Conservation (phyloP, 2,329 filamentous ascomycete genomes). For the Xylaria hypoxylon region DNA sequence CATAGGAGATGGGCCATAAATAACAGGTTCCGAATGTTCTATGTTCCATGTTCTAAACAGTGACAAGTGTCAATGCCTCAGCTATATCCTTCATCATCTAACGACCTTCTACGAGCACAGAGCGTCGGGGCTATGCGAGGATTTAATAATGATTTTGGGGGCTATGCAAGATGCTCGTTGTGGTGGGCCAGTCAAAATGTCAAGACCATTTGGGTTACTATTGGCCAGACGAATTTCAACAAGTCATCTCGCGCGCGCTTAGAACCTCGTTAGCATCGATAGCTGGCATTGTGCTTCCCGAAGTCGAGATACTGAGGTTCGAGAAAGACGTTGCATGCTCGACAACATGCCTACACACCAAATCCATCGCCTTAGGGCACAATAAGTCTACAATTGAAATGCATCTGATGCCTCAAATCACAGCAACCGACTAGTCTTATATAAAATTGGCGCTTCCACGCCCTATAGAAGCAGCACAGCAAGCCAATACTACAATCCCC, state of each 20-base stretch:
- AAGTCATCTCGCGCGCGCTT: neutral
- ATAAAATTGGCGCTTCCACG: neutral
- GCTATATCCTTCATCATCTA: neutral
- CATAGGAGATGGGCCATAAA: neutral
- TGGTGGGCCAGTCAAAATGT: neutral
- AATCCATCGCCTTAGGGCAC: no score
- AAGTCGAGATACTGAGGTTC: neutral
- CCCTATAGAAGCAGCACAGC: neutral
- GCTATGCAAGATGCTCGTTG: neutral
- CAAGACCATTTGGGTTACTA: neutral
- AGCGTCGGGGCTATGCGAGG: neutral
- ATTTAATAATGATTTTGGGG: slow-evolving; percentile 11
- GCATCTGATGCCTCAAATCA: neutral
- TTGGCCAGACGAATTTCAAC: neutral
- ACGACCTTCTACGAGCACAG: neutral
- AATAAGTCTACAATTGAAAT: no score
- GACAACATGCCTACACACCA: neutral
- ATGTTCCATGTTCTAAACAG: neutral
- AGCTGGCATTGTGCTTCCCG: neutral
- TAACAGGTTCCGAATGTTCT: neutral
- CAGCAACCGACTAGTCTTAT: neutral
- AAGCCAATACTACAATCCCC: no score
- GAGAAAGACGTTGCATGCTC: neutral
- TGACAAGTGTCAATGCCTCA: neutral
- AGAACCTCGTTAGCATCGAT: neutral